Base-by-base conservation (phyloP, 208 protist species). In the Leishmania arabica region DNA sequence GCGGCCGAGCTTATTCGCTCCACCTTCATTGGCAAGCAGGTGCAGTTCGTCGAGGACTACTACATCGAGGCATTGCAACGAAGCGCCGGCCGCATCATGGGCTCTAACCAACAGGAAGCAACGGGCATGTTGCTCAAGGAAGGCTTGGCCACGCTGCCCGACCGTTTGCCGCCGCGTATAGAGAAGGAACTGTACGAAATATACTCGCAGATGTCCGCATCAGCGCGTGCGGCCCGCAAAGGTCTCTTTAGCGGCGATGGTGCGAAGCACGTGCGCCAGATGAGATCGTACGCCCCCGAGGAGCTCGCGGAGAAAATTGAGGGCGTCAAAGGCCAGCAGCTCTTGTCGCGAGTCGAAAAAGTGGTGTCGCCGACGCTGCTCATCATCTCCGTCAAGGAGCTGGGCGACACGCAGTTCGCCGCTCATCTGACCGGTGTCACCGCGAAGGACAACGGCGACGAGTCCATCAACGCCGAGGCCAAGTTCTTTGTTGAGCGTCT, bases 31-130 rank as follows among this genome's bases (percentile, higher is more conserved):
- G 95, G 95, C 65, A 97, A 97, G 82, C 85, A 86, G 71, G 94
- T 97, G 53, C 86, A 91, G 62, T 98, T 97, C 72, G 86, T 84
- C 31, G 91, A 97, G 80, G 95, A 97, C 77, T 96, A 96, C 87
- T 87, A 89, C 72, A 97, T 97, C 78, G 94, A 98, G 54, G 83
- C 87, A 8, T 81, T 96, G 34, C 86, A 97, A 69, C 88, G 95
- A 75, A 92, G 82, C 45, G 92, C 92, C 5, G 95, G 95, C n/a
- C 89, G 92, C 64, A 86, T 82, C 73, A 84, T 79, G 58, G 78
- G 77, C 27, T 73, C 77, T 21, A 84, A 86, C 68, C 82, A 81
- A 27, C 86, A 94, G 70, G 92, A 97, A 81, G 90, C 93, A 3
- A 81, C 91, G 11, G 77, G 82, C 17, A 84, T 96, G 85, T 88